Percentiles rank a stretch among this genome's conserved stretches.
phyloP scores from a whole-genome alignment of 257 asterid genomes.

The Agastache rugosa region DNA sequence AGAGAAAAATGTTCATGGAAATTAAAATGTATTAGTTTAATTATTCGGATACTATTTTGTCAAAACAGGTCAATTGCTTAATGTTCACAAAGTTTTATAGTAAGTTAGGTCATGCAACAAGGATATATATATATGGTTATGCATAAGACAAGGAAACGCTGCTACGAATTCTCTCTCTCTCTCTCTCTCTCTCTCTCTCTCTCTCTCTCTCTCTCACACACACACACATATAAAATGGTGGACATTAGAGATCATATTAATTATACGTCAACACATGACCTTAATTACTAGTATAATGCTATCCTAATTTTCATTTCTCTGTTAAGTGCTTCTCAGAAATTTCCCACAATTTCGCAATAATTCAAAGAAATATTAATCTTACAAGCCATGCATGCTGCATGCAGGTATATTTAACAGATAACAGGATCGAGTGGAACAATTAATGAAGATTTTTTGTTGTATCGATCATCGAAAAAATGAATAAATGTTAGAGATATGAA shows the following conservation, averaged over 20 bases:
- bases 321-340: background rate
- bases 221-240: background rate
- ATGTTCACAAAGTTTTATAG: conserved; percentile 28
- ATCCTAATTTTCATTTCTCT: background rate
- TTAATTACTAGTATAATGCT: background rate
- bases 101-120: conserved; percentile 26
- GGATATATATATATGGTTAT: conserved; percentile 30
- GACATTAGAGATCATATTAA: background rate
- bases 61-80: background rate
- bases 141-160: conserved; percentile 20
- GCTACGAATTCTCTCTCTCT: background rate
- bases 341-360: background rate
- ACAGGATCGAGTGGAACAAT: too few species aligned
- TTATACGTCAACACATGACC: background rate
- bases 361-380: too few species aligned
- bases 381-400: too few species aligned
- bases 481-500: background rate
- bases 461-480: background rate
- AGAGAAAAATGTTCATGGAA: too few species aligned
- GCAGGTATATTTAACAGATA: too few species aligned
- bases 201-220: background rate
- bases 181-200: background rate
- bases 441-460: too few species aligned
- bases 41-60: conserved; percentile 12
- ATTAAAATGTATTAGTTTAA: background rate